Base-by-base conservation (phyloP, 2,329 filamentous ascomycete genomes). In the Colletotrichum tamarilloi region DNA sequence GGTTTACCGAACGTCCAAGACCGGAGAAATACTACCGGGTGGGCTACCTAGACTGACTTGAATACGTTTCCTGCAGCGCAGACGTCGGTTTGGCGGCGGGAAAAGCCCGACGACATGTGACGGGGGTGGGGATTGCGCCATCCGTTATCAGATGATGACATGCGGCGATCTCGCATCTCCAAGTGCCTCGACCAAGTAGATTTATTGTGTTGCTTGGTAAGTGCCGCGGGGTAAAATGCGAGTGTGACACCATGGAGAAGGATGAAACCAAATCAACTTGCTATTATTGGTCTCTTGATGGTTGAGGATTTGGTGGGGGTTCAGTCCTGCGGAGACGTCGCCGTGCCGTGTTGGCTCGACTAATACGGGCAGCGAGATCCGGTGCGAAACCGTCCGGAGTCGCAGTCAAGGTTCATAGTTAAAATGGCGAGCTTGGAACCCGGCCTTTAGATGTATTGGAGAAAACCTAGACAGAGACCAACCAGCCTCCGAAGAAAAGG, bases 101-200 rank as follows among this genome's bases (percentile, higher is more conserved):
- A 28, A n/a, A 9, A 19, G 16, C 30, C 65, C 62, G 52, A 72
- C 16, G 52, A n/a, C 62, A 16, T 28, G 26, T 6, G 56, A 26
- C 24, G 59, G 46, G 59, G 52, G 58, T 73, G 56, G 67, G 28
- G 67, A 73, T 75, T 74, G 73, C 73, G 71, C 67, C 62, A 75
- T 75, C 66, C 66, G 46, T 67, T 71, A 74, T 71, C 73, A 75
- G 63, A 75, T 75, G 73, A 70, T 70, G 73, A 74, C 52, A 62
- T 64, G 49, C 14, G 69, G 49, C 65, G 73, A 73, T 73, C 59
- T 62, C 26, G 19, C 59, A 32, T 63, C 60, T 62, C 72, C 59
- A 65, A 64, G 59, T 38, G 26, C 28, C 52, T 69, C 56, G 46
- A 56, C 62, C 62, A 58, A 65, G 58, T 62, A 57, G 42, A 42